phyloP scores from a whole-genome alignment of 2,329 filamentous ascomycete genomes.

The Chrysoporthe puriensis region DNA sequence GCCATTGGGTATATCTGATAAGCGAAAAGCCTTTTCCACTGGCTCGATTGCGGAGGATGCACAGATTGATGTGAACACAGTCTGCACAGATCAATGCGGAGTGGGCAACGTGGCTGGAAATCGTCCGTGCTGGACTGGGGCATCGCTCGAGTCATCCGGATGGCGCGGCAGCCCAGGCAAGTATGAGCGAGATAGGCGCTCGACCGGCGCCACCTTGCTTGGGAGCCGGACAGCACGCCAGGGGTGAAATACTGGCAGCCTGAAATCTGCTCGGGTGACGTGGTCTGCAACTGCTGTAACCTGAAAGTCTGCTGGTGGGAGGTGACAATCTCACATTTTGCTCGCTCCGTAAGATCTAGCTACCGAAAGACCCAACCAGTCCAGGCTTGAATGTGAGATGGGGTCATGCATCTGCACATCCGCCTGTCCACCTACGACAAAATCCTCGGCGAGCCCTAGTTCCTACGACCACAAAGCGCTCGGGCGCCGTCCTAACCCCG shows the following conservation, averaged over 20 bases:
- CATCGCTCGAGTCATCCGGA: conserved; percentile 12
- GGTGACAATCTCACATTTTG: conserved; percentile 14
- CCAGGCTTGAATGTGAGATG: conserved; percentile 15
- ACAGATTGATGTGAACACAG: conserved; percentile 19
- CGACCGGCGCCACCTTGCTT: conserved; percentile 1
- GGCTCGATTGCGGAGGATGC: not conserved
- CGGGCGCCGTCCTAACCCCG: conserved; percentile 37
- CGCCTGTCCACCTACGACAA: not conserved
- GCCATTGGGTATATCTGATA: not conserved
- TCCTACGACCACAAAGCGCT: no score
- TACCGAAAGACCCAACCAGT: conserved; percentile 14
- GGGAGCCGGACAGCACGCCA: not conserved
- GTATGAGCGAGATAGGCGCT: conserved; percentile 5
- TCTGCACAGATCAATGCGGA: conserved; percentile 24
- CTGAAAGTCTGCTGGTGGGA: not conserved
- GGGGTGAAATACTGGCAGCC: not conserved
- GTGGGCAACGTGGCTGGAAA: not conserved
- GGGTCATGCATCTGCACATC: conserved; percentile 14
- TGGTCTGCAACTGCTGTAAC: not conserved
- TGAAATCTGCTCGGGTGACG: conserved; percentile 11
- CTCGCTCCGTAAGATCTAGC: conserved; percentile 15
- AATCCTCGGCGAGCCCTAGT: not conserved
- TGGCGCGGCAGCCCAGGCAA: not conserved
- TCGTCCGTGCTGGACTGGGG: not conserved
- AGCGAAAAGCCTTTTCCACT: not conserved